These are phyloP conservation scores for Fusarium hostae DNA, from an alignment of 2,329 filamentous ascomycete genomes.

Conservation along the genomic window DNA sequence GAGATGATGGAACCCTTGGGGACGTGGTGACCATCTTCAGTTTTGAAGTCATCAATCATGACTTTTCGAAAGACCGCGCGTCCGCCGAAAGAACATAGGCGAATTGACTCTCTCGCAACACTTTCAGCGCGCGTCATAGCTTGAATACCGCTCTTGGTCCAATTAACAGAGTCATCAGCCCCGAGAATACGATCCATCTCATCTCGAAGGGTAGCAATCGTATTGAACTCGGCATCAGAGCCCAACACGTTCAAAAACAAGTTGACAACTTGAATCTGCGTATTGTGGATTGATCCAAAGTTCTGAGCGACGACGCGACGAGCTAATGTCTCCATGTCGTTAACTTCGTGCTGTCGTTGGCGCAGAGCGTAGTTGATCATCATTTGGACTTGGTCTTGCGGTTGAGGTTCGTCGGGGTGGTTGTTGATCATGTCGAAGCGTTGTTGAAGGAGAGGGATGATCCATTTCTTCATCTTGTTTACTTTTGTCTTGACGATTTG, in stretches of 20 bases:
- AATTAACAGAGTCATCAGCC: slow-evolving; percentile 41
- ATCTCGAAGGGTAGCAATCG: slow-evolving; percentile 51
- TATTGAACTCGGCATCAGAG: slow-evolving; percentile 52
- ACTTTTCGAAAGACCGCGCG: slow-evolving; percentile 47
- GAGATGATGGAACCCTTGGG: slow-evolving; percentile 49
- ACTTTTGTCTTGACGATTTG: slow-evolving; percentile 38
- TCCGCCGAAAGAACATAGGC: slow-evolving; percentile 48
- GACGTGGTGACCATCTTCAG: slow-evolving; percentile 47
- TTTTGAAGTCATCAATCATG: slow-evolving; percentile 44
- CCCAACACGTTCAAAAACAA: slow-evolving; percentile 52
- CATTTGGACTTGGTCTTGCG: slow-evolving; percentile 55
- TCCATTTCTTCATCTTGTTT: slow-evolving; percentile 43
- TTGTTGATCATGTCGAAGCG: slow-evolving; percentile 20
- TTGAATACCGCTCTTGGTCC: slow-evolving; percentile 54
- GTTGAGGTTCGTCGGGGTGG: slow-evolving; percentile 34
- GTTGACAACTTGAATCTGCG: slow-evolving; percentile 53
- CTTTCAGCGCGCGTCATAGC: slow-evolving; percentile 56
- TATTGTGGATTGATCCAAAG: slow-evolving; percentile 55
- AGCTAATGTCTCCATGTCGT: slow-evolving; percentile 45
- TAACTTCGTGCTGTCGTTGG: slow-evolving; percentile 52
- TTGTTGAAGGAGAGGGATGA: slow-evolving; percentile 38
- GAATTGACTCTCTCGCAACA: slow-evolving; percentile 56
- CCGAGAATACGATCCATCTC: slow-evolving; percentile 50
- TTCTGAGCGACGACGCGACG: slow-evolving; percentile 49
- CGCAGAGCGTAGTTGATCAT: slow-evolving; percentile 54